Conservation (phyloP, 495 filamentous ascomycete genomes). For the Endocarpon pusillum region DNA sequence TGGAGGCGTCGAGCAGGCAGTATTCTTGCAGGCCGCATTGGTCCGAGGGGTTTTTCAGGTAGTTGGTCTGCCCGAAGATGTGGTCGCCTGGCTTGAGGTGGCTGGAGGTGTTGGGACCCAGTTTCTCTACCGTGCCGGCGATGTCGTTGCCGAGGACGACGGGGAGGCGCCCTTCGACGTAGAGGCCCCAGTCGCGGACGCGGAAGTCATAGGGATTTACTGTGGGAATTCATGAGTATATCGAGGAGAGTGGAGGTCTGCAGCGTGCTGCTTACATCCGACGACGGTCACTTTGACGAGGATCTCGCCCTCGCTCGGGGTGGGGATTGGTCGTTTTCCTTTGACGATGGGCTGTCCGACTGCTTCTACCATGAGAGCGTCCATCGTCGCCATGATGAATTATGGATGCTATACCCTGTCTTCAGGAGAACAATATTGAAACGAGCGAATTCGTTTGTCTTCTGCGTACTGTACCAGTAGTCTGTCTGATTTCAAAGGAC, state of each 20-base stretch:
- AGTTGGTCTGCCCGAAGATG: neutral
- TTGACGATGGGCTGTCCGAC: too few species aligned
- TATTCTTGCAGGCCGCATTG: conserved; percentile 16
- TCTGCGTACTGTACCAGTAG: too few species aligned
- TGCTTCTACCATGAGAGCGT: too few species aligned
- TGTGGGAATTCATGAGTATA: too few species aligned
- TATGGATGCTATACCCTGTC: too few species aligned
- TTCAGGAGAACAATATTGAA: too few species aligned
- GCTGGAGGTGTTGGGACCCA: conserved; percentile 12
- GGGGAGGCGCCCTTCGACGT: conserved; percentile 10
- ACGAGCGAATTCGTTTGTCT: too few species aligned
- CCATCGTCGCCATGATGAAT: too few species aligned
- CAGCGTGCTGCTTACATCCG: too few species aligned
- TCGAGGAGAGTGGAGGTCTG: too few species aligned
- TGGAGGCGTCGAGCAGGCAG: conserved; percentile 9
- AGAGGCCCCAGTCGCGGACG: conserved; percentile 13
- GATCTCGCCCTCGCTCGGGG: conserved; percentile 9
- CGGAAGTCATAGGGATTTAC: conserved; percentile 17
- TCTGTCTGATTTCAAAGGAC: too few species aligned
- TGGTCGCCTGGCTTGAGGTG: conserved; percentile 9
- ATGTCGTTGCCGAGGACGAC: conserved; percentile 13
- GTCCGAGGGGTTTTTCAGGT: neutral
- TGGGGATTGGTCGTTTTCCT: conserved; percentile 10
- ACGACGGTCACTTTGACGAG: conserved; percentile 14
- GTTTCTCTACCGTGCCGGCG: conserved; percentile 11